These are phyloP conservation scores for Neolentinus lepideus DNA, from an alignment of 1,284 basidiomycete genomes.

Conservation along the genomic window DNA sequence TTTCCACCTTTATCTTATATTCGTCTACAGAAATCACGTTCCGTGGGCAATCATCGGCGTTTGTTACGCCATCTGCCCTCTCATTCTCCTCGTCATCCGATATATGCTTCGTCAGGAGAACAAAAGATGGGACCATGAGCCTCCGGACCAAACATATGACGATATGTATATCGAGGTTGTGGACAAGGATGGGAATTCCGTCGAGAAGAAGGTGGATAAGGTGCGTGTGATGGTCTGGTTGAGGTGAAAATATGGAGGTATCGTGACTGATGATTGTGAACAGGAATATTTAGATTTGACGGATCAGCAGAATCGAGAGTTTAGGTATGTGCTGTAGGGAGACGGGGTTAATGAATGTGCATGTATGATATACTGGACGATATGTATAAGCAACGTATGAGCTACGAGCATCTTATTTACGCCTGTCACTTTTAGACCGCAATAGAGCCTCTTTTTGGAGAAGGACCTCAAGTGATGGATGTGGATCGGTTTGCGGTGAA, in stretches of 20 bases:
- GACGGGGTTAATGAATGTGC: too few species aligned
- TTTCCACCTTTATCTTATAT: neutral
- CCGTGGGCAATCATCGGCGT: constrained; percentile 61
- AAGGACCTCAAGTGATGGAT: too few species aligned
- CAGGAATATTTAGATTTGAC: constrained; percentile 25
- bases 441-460: too few species aligned
- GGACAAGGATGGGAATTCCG: constrained; percentile 38
- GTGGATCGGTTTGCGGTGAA: too few species aligned
- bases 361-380: too few species aligned
- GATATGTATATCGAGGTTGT: constrained; percentile 50
- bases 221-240: constrained; percentile 23
- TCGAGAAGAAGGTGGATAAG: constrained; percentile 55
- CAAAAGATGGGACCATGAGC: constrained; percentile 49
- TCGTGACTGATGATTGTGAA: neutral
- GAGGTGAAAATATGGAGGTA: too few species aligned
- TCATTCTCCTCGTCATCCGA: constrained; percentile 45
- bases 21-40: constrained; percentile 40
- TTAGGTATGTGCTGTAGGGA: constrained; percentile 20
- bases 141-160: constrained; percentile 48
- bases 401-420: too few species aligned
- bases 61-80: constrained; percentile 43
- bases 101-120: constrained; percentile 56
- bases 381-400: too few species aligned
- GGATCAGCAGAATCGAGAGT: constrained; percentile 24
- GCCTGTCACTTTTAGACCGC: too few species aligned